Conservation (phyloP, 2,329 filamentous ascomycete species). For the Aureobasidium zeae region DNA sequence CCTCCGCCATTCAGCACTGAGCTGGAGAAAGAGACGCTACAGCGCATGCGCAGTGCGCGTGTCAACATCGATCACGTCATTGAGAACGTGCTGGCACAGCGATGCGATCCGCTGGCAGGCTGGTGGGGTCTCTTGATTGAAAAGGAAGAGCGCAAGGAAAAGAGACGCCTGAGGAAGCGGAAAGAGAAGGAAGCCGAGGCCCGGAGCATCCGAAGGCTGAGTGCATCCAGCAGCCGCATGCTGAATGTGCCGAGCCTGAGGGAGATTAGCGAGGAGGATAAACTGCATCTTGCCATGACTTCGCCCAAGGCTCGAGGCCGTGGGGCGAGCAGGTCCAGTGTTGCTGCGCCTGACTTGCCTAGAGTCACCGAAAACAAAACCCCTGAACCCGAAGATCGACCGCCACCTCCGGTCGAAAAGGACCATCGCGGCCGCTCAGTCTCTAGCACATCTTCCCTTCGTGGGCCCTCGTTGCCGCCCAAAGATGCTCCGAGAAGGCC, state of each 20-base stretch:
- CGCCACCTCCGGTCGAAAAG: constrained; percentile 66
- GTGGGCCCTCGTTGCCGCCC: constrained; percentile 68
- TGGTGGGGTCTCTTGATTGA: constrained; percentile 96
- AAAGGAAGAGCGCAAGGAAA: constrained; percentile 85
- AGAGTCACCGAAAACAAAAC: constrained; percentile 59
- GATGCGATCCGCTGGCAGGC: constrained; percentile 81
- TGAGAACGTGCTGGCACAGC: constrained; percentile 81
- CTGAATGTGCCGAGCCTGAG: constrained; percentile 62
- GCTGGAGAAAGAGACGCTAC: constrained; percentile 81
- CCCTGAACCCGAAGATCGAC: constrained; percentile 35
- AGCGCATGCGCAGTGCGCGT: constrained; percentile 86
- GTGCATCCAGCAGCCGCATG: constrained; percentile 78
- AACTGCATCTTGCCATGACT: constrained; percentile 31
- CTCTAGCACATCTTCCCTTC: constrained; percentile 55
- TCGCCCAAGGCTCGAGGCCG: constrained; percentile 64
- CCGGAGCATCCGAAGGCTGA: constrained; percentile 70
- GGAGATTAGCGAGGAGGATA: constrained; percentile 69
- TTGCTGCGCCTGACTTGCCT: constrained; percentile 65
- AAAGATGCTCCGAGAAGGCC: constrained; percentile 68
- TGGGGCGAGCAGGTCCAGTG: constrained; percentile 55
- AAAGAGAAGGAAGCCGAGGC: constrained; percentile 76
- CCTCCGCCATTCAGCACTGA: constrained; percentile 75
- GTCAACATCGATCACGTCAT: constrained; percentile 92
- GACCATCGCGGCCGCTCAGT: constrained; percentile 56
- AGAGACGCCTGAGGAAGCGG: constrained; percentile 68